These are phyloP conservation scores for Scleroderma bovista DNA, from an alignment of 768 basidiomycete genomes.

Conservation along the genomic window DNA sequence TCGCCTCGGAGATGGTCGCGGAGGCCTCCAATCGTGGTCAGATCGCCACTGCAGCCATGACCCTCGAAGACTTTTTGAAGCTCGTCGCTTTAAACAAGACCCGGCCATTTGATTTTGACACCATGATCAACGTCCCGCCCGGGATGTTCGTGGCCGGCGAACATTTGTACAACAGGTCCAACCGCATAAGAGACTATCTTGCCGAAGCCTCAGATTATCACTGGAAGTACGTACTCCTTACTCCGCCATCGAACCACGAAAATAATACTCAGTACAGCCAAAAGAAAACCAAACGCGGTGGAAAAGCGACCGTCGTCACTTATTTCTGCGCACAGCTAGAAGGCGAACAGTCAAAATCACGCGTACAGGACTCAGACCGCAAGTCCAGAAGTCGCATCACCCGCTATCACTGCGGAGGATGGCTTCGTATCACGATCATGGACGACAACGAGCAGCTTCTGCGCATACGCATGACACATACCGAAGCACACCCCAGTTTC, in stretches of 20 bases:
- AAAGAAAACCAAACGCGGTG: slow-evolving; percentile 32
- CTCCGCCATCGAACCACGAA: background rate
- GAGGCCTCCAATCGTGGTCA: slow-evolving; percentile 27
- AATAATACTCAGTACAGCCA: slow-evolving; percentile 11
- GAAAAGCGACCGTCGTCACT: slow-evolving; percentile 31
- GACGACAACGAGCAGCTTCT: slow-evolving; percentile 30
- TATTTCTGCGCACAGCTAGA: slow-evolving; percentile 32
- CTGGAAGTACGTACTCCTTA: slow-evolving; percentile 26
- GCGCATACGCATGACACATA: slow-evolving; percentile 32
- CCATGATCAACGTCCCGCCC: slow-evolving; percentile 29
- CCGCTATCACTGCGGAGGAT: slow-evolving; percentile 30
- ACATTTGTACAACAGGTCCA: slow-evolving; percentile 31
- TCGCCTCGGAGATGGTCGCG: slow-evolving; percentile 23
- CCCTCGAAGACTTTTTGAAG: slow-evolving; percentile 28
- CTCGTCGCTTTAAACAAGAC: slow-evolving; percentile 29
- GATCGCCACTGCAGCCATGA: slow-evolving; percentile 32
- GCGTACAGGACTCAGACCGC: slow-evolving; percentile 28
- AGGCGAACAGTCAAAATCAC: slow-evolving; percentile 30
- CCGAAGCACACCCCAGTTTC: slow-evolving; percentile 29
- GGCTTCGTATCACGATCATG: slow-evolving; percentile 33
- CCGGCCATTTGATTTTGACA: slow-evolving; percentile 29
- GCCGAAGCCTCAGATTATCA: slow-evolving; percentile 32
- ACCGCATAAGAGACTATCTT: slow-evolving; percentile 29
- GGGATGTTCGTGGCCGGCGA: slow-evolving; percentile 29
- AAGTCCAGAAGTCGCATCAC: slow-evolving; percentile 32